Conservation (phyloP, 2,329 filamentous ascomycete species). For the Beauveria asiatica region DNA sequence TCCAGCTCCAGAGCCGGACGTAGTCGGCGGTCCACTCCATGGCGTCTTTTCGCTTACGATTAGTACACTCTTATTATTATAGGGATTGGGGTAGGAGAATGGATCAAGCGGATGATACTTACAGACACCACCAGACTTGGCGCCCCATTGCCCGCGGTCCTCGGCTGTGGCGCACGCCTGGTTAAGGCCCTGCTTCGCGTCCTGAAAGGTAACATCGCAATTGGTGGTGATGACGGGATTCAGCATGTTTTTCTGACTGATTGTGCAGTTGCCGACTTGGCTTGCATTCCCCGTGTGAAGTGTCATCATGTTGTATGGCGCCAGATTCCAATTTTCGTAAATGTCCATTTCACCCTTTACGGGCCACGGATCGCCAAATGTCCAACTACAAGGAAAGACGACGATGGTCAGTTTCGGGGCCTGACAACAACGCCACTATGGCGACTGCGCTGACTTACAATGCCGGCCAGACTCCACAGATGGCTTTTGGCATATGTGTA, state of each 20-base stretch:
- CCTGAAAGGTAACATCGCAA: not conserved
- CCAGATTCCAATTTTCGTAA: conserved; percentile 54
- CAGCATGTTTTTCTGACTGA: not conserved
- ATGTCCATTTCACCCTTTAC: conserved; percentile 55
- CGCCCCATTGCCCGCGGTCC: not conserved
- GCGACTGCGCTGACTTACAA: conserved; percentile 30
- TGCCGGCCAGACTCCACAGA: conserved; percentile 64
- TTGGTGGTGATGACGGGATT: not conserved
- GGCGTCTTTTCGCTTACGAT: conserved; percentile 24
- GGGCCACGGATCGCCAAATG: conserved; percentile 46
- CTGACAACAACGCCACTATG: too few species aligned
- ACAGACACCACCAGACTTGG: not conserved
- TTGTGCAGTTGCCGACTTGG: conserved; percentile 25
- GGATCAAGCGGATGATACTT: not conserved
- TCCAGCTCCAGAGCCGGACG: conserved; percentile 36
- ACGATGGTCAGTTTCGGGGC: not conserved
- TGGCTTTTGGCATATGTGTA: conserved; percentile 54
- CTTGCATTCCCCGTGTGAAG: conserved; percentile 40
- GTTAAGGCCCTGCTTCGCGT: not conserved
- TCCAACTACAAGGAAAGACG: conserved; percentile 17
- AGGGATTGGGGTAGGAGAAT: not conserved
- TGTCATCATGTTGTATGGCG: conserved; percentile 43
- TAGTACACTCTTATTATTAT: conserved; percentile 1
- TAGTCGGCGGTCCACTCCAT: conserved; percentile 33
- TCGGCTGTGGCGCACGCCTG: not conserved